These are phyloP conservation scores for Aspergillus puulaauensis DNA, from an alignment of 2,329 filamentous ascomycete species.

Conservation along the genomic window DNA sequence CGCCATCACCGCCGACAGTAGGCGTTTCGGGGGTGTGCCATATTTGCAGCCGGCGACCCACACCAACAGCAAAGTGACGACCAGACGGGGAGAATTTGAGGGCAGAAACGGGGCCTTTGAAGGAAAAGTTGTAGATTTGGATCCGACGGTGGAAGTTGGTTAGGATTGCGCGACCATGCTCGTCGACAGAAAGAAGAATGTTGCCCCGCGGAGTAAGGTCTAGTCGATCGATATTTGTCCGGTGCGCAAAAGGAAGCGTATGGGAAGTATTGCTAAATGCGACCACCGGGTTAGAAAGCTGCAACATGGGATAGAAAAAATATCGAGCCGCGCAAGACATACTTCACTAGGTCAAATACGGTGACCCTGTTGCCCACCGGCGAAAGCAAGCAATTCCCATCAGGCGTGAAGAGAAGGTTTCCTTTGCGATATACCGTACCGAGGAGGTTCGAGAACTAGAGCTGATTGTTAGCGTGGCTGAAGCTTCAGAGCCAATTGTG, in stretches of 20 bases:
- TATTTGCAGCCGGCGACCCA: constrained; percentile 86
- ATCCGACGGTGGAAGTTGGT: constrained; percentile 86
- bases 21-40: constrained; percentile 95
- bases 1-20: constrained; percentile 72
- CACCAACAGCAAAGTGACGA: constrained; percentile 81
- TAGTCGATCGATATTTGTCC: constrained; percentile 86
- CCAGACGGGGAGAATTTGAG: constrained; percentile 90
- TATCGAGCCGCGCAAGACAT: constrained; percentile 26
- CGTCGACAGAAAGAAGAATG: constrained; percentile 87
- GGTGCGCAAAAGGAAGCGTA: constrained; percentile 73
- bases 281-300: constrained; percentile 6
- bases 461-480: neutral
- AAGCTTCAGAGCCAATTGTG: neutral
- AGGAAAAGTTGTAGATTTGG: constrained; percentile 92
- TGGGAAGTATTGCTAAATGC: constrained; percentile 42
- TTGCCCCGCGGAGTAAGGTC: constrained; percentile 89
- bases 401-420: constrained; percentile 92
- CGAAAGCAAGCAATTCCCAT: constrained; percentile 93
- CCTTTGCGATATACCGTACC: constrained; percentile 98
- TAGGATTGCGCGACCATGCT: constrained; percentile 89
- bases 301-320: neutral
- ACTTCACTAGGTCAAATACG: constrained; percentile 96
- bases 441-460: constrained; percentile 92
- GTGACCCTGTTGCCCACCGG: constrained; percentile 95
- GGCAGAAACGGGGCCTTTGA: constrained; percentile 76